Base-by-base conservation (phyloP, 345 rosid species). In the Eucalyptus shirleyi region DNA sequence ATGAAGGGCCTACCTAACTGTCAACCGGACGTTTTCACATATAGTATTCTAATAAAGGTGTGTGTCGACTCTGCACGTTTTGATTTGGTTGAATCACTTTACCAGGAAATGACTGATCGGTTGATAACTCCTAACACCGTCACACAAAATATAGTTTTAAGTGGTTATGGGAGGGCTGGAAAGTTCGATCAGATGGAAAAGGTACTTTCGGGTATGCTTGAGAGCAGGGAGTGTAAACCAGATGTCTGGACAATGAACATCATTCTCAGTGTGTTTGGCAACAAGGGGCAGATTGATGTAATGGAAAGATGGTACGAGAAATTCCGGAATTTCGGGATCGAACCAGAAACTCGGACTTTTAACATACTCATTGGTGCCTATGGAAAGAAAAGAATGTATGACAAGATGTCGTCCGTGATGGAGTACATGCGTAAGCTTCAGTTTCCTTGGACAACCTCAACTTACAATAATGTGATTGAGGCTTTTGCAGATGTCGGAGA, bases 291-390 rank as follows among this genome's bases (percentile, higher is more conserved):
- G 93, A 95, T 97, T 67, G 97, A 96, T 50, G 90, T 92, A 91
- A 96, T 97, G 99, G 99, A 96, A 92, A 94, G 92, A 91, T 98
- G 99, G 99, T 98, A 96, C 45, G 98, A 96, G 90, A 97, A 96
- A 92, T 96, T 96, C 65, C 93, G 98, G 11, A 92, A 93, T 90
- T 97, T 95, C 42, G 98, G 98, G 72, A 93, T 97, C 8, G 96
- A 96, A 90, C 98, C 98, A 2, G 99, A 97, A 90, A 98, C 98
- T 12, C 95, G 97, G 23, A 95, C 96, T 88, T 97, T 96, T 90
- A 98, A 98, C 90, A 95, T 96, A 69, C 91, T 98, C 92, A 98
- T 98, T 6, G 98, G 98, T 91, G 93, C 99, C 45, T 98, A 97
- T 60, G 99, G 98, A 87, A 97, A 96, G 95, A 97, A 95, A 88